A percentile compares a stretch with the other conserved stretches of the same genome.
Evolutionary conservation across 208 protist genomes (phyloP).

Genomic region (Porcisia deanei): DNA sequence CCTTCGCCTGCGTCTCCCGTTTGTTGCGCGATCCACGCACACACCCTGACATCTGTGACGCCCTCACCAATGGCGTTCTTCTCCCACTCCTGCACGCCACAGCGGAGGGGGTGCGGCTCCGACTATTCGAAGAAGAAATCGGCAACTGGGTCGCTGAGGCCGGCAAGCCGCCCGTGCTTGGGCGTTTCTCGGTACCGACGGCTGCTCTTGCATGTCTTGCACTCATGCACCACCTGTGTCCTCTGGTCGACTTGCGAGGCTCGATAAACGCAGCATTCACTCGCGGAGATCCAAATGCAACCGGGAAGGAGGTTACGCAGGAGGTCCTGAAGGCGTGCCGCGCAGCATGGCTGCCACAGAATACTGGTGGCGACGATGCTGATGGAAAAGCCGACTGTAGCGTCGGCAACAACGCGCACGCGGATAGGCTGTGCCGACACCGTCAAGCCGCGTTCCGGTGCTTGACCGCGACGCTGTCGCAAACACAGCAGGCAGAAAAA

Average conservation of each 20-base stretch:
- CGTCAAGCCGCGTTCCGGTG: slow-evolving; percentile 17
- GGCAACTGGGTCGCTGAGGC: slow-evolving; percentile 32
- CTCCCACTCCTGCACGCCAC: slow-evolving; percentile 38
- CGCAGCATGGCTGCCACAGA: slow-evolving; percentile 19
- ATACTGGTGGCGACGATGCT: not conserved
- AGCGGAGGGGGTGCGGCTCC: slow-evolving; percentile 5
- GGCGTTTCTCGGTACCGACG: slow-evolving; percentile 24
- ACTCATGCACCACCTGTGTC: slow-evolving; percentile 52
- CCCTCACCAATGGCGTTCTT: slow-evolving; percentile 42
- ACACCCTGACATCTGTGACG: slow-evolving; percentile 35
- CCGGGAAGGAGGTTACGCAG: slow-evolving; percentile 82
- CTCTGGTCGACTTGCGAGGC: slow-evolving; percentile 35
- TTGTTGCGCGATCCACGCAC: slow-evolving; percentile 4
- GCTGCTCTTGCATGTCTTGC: slow-evolving; percentile 79
- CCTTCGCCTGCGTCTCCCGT: not conserved
- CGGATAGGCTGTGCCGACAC: slow-evolving; percentile 24
- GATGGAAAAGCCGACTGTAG: not conserved
- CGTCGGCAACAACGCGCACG: not conserved
- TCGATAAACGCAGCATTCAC: slow-evolving; percentile 56
- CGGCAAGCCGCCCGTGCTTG: not conserved
- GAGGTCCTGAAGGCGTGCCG: slow-evolving; percentile 69
- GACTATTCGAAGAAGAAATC: slow-evolving; percentile 46
- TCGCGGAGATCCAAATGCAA: slow-evolving; percentile 9
- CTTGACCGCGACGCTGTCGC: slow-evolving; percentile 1
- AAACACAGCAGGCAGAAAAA: slow-evolving; percentile 8